Percentiles rank a stretch among this genome's conserved stretches.
These are phyloP conservation scores for Pestalotiopsis sp. DNA, from an alignment of 2,329 filamentous ascomycete species.

Conservation along the genomic window DNA sequence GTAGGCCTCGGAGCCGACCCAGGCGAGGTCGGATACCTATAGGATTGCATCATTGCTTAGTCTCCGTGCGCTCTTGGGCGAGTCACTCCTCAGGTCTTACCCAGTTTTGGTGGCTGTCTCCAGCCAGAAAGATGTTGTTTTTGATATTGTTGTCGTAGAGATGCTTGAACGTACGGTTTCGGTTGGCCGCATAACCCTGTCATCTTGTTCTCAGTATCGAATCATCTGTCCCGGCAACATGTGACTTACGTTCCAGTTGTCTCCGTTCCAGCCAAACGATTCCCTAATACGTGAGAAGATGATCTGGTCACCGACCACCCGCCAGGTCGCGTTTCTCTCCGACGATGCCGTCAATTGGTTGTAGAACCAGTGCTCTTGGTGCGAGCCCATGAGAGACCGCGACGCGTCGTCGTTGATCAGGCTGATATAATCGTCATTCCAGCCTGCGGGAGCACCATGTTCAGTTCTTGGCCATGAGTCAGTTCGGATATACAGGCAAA, in stretches of 20 bases:
- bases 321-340: conserved; percentile 70
- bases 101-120: conserved; percentile 72
- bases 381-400: conserved; percentile 70
- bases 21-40: conserved; percentile 54
- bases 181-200: conserved; percentile 70
- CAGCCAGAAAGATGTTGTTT: conserved; percentile 75
- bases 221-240: too few relatives aligned
- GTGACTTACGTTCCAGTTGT: conserved; percentile 9
- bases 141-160: conserved; percentile 69
- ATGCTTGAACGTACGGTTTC: conserved; percentile 70
- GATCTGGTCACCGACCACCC: conserved; percentile 72
- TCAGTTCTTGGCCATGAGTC: too few relatives aligned
- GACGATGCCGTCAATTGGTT: conserved; percentile 58
- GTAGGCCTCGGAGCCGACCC: conserved; percentile 58
- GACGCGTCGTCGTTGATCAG: conserved; percentile 67
- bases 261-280: not conserved
- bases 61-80: too few relatives aligned
- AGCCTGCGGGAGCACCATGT: not conserved
- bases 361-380: conserved; percentile 79
- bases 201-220: too few relatives aligned
- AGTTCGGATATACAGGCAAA: not conserved
- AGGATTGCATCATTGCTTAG: not conserved
- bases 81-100: conserved; percentile 31
- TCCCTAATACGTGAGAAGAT: conserved; percentile 54
- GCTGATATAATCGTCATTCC: conserved; percentile 54